phyloP scores from a whole-genome alignment of 2,329 filamentous ascomycete species.

The Setomelanomma holmii region DNA sequence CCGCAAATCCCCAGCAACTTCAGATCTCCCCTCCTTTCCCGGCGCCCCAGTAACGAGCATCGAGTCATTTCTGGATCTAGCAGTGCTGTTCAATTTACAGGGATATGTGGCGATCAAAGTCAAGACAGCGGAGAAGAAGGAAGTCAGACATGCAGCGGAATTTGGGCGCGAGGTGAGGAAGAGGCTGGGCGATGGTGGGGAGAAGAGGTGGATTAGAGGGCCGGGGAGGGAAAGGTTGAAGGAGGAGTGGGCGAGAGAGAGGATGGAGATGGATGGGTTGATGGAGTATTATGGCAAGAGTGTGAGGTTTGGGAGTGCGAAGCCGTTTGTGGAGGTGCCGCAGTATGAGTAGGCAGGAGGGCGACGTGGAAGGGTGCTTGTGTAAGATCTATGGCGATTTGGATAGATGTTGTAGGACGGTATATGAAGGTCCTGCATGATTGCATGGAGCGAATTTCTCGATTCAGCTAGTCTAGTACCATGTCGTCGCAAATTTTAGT shows the following conservation, averaged over 20 bases:
- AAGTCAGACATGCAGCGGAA: conserved; percentile 31
- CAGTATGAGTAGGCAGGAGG: conserved; percentile 6
- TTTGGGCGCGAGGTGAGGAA: conserved; percentile 29
- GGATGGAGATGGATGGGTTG: conserved; percentile 21
- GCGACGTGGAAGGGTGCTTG: too few species aligned
- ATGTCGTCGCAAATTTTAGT: too few species aligned
- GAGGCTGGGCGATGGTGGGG: conserved; percentile 22
- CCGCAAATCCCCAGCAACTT: conserved; percentile 6
- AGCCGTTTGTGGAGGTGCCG: conserved; percentile 1
- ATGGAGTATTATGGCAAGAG: conserved; percentile 34
- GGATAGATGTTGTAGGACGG: too few species aligned
- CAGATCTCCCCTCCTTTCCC: conserved; percentile 17
- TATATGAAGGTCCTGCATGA: too few species aligned
- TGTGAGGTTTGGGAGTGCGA: conserved; percentile 28
- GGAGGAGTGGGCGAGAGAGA: conserved; percentile 19
- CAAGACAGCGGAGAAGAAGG: conserved; percentile 26
- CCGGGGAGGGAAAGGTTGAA: conserved; percentile 17
- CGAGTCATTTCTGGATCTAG: conserved; percentile 28
- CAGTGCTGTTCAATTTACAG: conserved; percentile 30
- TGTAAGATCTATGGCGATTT: too few species aligned
- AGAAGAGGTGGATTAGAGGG: conserved; percentile 20
- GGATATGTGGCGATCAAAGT: conserved; percentile 27
- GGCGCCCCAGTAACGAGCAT: neutral
- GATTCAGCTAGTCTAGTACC: too few species aligned
- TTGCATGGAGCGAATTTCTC: too few species aligned